Percentiles rank a stretch among this genome's conserved stretches.
phyloP scores from a whole-genome alignment of 305 asterid species.

The Nicotiana rustica region DNA sequence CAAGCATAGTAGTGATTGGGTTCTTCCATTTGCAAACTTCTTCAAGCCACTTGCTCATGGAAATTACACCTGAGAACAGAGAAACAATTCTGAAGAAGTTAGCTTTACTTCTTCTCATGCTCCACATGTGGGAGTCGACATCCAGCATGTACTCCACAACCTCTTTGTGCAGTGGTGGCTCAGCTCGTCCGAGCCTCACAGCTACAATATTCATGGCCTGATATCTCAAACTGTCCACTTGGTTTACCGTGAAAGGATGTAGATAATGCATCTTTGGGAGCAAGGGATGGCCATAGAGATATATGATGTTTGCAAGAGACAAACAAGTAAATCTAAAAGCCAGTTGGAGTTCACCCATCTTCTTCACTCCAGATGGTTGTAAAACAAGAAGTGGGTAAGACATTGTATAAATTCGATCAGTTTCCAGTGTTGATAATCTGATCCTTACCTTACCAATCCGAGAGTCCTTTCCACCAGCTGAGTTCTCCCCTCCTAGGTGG shows the following conservation, averaged over 20 bases:
- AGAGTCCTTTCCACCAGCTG: slow-evolving; percentile 43
- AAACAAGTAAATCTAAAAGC: slow-evolving; percentile 61
- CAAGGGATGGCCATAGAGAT: slow-evolving; percentile 55
- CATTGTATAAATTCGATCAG: slow-evolving; percentile 58
- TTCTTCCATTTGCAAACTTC: slow-evolving; percentile 62
- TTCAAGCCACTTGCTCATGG: slow-evolving; percentile 57
- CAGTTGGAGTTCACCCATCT: slow-evolving; percentile 66
- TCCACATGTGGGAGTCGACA: slow-evolving; percentile 71
- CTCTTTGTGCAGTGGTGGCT: slow-evolving; percentile 65
- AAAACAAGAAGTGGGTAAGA: slow-evolving; percentile 63
- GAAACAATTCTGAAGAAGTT: slow-evolving; percentile 61
- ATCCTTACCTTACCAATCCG: slow-evolving; percentile 66
- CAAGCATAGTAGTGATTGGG: slow-evolving; percentile 53
- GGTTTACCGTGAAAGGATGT: slow-evolving; percentile 63
- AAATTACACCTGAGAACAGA: slow-evolving; percentile 52
- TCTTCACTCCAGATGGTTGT: slow-evolving; percentile 61
- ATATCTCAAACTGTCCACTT: slow-evolving; percentile 58
- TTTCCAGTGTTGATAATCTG: slow-evolving; percentile 60
- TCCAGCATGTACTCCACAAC: slow-evolving; percentile 72
- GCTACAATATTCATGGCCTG: slow-evolving; percentile 69
- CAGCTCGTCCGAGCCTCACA: slow-evolving; percentile 59
- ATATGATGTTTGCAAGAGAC: slow-evolving; percentile 52
- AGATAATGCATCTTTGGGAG: slow-evolving; percentile 72
- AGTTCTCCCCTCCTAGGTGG: slow-evolving; percentile 50
- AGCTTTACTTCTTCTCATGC: slow-evolving; percentile 76